These are phyloP conservation scores for Botrytis tulipae DNA, from an alignment of 2,329 filamentous ascomycete species.

Conservation along the genomic window DNA sequence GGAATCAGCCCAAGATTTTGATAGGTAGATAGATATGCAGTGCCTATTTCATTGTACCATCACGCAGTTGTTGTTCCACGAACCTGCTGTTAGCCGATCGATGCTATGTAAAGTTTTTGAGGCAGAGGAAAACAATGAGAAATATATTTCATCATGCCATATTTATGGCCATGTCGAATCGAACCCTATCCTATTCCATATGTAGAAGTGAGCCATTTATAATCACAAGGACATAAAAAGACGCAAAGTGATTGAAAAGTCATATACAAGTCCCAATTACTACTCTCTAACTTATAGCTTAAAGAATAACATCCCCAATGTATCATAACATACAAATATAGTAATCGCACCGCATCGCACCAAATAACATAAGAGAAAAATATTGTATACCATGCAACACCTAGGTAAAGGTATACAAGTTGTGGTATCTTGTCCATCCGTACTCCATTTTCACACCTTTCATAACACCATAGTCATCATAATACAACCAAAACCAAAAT, in stretches of 20 bases:
- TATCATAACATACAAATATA: slow-evolving; percentile 10
- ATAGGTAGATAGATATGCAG: not conserved
- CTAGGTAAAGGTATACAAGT: slow-evolving; percentile 1
- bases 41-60: not conserved
- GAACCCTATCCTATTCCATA: not conserved
- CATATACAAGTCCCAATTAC: not conserved
- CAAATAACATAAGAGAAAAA: not conserved
- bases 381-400: slow-evolving; percentile 6
- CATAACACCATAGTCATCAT: slow-evolving; percentile 13
- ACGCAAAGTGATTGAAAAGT: not conserved
- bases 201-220: not conserved
- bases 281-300: not conserved
- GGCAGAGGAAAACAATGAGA: not conserved
- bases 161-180: not conserved
- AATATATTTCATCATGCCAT: not conserved
- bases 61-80: not conserved
- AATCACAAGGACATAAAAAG: not conserved
- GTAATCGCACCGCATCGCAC: not conserved
- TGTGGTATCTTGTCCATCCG: slow-evolving; percentile 13
- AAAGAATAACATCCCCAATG: not conserved
- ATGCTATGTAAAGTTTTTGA: not conserved
- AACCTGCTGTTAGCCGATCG: not conserved
- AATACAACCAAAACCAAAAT: not conserved
- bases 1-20: not conserved
- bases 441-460: slow-evolving; percentile 1